Evolutionary conservation across 2,329 filamentous ascomycete species (phyloP).

Genomic region (Catunica adiposa): DNA sequence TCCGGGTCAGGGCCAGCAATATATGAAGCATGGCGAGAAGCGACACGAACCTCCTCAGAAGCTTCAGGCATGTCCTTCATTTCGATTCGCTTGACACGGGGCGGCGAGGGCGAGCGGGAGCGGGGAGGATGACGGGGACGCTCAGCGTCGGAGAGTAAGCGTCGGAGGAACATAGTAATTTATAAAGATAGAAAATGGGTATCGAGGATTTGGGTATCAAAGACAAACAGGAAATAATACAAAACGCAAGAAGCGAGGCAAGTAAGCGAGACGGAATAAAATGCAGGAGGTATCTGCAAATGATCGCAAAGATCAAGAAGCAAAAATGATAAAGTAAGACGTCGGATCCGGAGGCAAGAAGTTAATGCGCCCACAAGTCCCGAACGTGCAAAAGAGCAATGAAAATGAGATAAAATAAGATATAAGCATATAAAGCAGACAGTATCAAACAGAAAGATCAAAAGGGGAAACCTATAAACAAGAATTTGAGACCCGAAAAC

Average conservation of each 20-base stretch:
- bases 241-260: background rate
- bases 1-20: constrained; percentile 9
- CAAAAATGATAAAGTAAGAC: background rate
- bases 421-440: too few relatives aligned
- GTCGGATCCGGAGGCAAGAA: too few relatives aligned
- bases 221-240: background rate
- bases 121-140: constrained; percentile 12
- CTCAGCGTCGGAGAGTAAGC: constrained; percentile 10
- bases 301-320: background rate
- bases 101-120: constrained; percentile 11
- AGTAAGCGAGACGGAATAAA: background rate
- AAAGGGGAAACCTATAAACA: background rate
- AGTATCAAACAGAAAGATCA: background rate
- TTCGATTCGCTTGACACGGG: constrained; percentile 13
- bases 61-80: constrained; percentile 14
- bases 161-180: constrained; percentile 12
- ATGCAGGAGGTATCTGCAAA: background rate
- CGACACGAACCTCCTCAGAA: constrained; percentile 5
- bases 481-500: background rate
- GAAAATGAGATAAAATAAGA: too few relatives aligned
- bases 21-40: constrained; percentile 8
- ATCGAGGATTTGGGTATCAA: background rate
- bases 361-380: too few relatives aligned
- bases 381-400: background rate
- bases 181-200: background rate